Percentiles rank a stretch among this genome's conserved stretches.
phyloP scores from a whole-genome alignment of 148 eudicot species.

The Rhododendron molle region DNA sequence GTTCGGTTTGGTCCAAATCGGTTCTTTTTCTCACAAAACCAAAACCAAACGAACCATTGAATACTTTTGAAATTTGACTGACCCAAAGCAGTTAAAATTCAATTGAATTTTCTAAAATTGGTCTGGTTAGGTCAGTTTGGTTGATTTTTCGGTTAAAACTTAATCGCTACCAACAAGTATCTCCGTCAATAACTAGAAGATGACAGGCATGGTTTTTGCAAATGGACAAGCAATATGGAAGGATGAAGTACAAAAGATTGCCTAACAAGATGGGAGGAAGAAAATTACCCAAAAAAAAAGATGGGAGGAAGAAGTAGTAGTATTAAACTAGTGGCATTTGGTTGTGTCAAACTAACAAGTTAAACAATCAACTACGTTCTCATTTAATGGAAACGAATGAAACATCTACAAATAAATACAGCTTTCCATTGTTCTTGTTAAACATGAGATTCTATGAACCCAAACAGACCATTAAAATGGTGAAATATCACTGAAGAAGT shows the following conservation, averaged over 20 bases:
- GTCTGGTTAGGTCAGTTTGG: no score
- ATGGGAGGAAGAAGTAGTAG: not conserved
- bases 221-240: not conserved
- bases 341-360: not conserved
- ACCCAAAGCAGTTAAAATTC: no score
- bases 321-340: not conserved
- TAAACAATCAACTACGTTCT: not conserved
- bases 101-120: no score
- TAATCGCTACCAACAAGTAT: no score
- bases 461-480: slow-evolving; percentile 26
- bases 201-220: not conserved
- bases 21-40: no score
- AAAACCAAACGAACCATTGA: no score
- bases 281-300: no score
- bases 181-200: no score
- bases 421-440: not conserved
- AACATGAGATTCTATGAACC: not conserved
- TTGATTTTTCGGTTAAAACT: no score
- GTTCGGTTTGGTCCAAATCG: no score
- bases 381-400: not conserved
- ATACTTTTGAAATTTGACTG: no score
- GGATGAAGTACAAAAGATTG: not conserved
- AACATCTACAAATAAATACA: slow-evolving; percentile 12
- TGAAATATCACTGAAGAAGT: slow-evolving; percentile 39
- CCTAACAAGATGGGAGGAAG: not conserved